A percentile compares a stretch with the other conserved stretches of the same genome.
phyloP scores from a whole-genome alignment of 2,329 filamentous ascomycete species.

The Ceratocystis smalleyi region DNA sequence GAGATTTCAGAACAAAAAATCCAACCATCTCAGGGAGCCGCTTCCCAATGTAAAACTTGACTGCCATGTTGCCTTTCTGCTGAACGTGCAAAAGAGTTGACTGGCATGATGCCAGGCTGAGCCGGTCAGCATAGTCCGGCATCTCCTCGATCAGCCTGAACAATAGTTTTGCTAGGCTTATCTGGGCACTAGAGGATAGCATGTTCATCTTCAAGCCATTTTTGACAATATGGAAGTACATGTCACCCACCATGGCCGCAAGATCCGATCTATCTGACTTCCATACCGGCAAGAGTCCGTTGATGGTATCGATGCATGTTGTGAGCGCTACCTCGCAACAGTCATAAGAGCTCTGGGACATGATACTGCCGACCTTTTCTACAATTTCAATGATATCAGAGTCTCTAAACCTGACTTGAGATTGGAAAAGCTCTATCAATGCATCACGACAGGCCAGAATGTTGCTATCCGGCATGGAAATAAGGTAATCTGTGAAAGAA shows the following conservation, averaged over 20 bases:
- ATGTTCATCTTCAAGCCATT: slow-evolving; percentile 50
- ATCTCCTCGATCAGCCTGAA: slow-evolving; percentile 52
- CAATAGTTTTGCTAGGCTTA: slow-evolving; percentile 51
- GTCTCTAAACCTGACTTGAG: slow-evolving; percentile 35
- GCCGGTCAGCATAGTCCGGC: slow-evolving; percentile 47
- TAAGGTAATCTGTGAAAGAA: slow-evolving; percentile 30
- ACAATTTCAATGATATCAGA: slow-evolving; percentile 35
- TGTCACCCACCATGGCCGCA: slow-evolving; percentile 50
- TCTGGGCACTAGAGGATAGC: slow-evolving; percentile 54
- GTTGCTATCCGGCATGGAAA: slow-evolving; percentile 36
- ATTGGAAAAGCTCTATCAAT: slow-evolving; percentile 36
- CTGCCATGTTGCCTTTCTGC: slow-evolving; percentile 45
- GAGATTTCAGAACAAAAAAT: slow-evolving; percentile 64
- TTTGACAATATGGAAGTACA: slow-evolving; percentile 66
- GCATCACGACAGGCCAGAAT: slow-evolving; percentile 37
- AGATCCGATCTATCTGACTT: slow-evolving; percentile 42
- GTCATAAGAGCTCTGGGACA: slow-evolving; percentile 45
- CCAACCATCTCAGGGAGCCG: slow-evolving; percentile 61
- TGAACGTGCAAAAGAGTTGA: slow-evolving; percentile 64
- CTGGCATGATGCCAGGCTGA: slow-evolving; percentile 42
- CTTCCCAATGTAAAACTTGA: slow-evolving; percentile 61
- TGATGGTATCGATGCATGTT: slow-evolving; percentile 52
- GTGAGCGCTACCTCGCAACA: slow-evolving; percentile 60
- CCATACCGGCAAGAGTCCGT: slow-evolving; percentile 50
- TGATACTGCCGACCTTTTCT: slow-evolving; percentile 35